Base-by-base conservation (phyloP, 2,329 filamentous ascomycete species). In the Aspergillus puulaauensis region DNA sequence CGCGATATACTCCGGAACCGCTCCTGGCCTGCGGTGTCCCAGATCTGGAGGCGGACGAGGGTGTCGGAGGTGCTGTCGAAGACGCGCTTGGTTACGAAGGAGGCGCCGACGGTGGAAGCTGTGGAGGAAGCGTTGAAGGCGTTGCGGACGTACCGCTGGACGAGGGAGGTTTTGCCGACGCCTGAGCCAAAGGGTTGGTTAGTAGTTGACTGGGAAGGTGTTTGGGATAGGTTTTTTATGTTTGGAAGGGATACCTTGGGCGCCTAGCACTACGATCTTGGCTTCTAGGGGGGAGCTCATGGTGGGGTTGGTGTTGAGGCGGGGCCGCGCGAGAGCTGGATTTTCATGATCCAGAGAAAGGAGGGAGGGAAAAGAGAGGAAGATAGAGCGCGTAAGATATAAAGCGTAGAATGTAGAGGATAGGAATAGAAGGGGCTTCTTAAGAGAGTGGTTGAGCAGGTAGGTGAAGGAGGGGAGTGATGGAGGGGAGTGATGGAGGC, bases 21-120 rank as follows among this genome's bases (percentile, higher is more conserved):
- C 79, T 99, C 93, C 72, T 99, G 93, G 60, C 93, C 93, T 57
- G 93, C 91, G 35, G 93, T 97, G 72, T 97, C 93, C 93, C 93
- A 97, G 65, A 97, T 96, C 71, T 97, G 93, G 39, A 97, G 81
- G n/a, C 93, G 86, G 37, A 97, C 91, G 23, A 90, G 82, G 1
- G 91, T 95, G 68, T 93, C 90, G 21, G 89, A 90, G 72, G 96
- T 90, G 61, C 85, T 86, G 75, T 97, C 93, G 64, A 90, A 82
- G 59, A 92, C 87, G 69, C 88, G 86, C 77, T 92, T 92, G 44
- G 90, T 90, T 72, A 91, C 81, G 74, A 92, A 92, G 70, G 86
- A 90, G 27, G 90, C 90, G 71, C 90, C 90, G 58, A 93, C 86
- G n/a, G 90, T 93, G 5, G 87, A 89, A 54, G 77, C 72, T 60